phyloP scores from a whole-genome alignment of 371 early-diverging fungal genomes.

The Mucor velutinosus region DNA sequence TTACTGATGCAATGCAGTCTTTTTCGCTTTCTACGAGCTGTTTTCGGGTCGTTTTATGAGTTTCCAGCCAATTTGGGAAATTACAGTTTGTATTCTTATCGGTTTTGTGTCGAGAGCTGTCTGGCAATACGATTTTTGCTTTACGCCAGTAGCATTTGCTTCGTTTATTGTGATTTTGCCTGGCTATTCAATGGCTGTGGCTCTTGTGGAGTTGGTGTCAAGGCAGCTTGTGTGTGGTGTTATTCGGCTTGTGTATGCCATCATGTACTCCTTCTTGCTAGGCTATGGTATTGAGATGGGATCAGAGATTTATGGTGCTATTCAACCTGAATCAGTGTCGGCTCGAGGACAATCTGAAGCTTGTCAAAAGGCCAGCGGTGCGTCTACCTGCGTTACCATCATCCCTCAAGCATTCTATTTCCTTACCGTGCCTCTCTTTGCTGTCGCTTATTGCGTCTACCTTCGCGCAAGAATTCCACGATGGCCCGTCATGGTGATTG shows the following conservation, averaged over 20 bases:
- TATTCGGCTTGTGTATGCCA: conserved; percentile 77
- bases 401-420: conserved; percentile 35
- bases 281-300: conserved; percentile 84
- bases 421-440: conserved; percentile 46
- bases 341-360: conserved; percentile 12
- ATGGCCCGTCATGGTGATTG: conserved; percentile 48
- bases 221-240: conserved; percentile 88
- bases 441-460: conserved; percentile 45
- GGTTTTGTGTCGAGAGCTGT: conserved; percentile 64
- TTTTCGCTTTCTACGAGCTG: conserved; percentile 46
- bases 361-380: conserved; percentile 19
- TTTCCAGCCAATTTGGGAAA: conserved; percentile 65
- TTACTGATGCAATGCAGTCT: conserved; percentile 23
- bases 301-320: conserved; percentile 42
- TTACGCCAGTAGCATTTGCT: conserved; percentile 52
- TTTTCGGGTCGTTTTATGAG: conserved; percentile 42
- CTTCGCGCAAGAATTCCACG: conserved; percentile 43
- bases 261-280: conserved; percentile 76
- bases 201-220: conserved; percentile 81
- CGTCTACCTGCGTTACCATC: conserved; percentile 31
- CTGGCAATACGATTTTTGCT: conserved; percentile 40
- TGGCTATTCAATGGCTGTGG: conserved; percentile 73
- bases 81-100: conserved; percentile 69
- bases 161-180: conserved; percentile 69
- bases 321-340: conserved; percentile 34